These are phyloP conservation scores for Lasiodiplodia hormozganensis DNA, from an alignment of 2,329 filamentous ascomycete species.

Conservation along the genomic window DNA sequence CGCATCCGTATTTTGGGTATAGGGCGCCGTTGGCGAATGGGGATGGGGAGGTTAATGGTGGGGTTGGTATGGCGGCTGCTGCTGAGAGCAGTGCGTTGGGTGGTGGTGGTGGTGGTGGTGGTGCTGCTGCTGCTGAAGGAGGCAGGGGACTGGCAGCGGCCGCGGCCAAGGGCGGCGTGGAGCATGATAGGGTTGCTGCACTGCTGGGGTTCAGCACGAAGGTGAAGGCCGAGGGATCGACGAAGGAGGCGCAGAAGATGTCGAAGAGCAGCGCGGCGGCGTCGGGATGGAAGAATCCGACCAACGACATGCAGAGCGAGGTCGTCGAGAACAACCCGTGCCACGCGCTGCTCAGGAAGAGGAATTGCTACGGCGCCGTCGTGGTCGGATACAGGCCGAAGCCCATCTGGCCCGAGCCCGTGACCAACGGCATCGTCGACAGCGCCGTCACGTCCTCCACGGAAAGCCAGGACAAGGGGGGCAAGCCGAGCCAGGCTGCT, in stretches of 20 bases:
- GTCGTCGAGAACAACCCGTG: not conserved
- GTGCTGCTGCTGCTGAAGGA: not conserved
- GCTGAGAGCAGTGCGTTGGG: too few relatives aligned
- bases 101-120: too few relatives aligned
- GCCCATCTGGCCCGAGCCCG: not conserved
- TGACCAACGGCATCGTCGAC: too few relatives aligned
- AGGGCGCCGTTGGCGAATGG: not conserved
- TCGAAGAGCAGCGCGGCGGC: not conserved
- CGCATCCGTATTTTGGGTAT: not conserved
- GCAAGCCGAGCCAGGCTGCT: not conserved
- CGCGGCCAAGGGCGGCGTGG: not conserved
- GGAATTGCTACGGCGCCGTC: constrained; percentile 13
- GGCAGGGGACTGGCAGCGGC: not conserved
- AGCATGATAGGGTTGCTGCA: not conserved
- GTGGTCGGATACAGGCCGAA: not conserved
- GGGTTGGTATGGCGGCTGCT: not conserved
- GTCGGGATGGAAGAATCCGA: constrained; percentile 1
- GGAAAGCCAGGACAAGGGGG: not conserved
- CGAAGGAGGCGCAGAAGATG: too few relatives aligned
- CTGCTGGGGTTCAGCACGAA: constrained; percentile 5
- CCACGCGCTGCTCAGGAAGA: not conserved
- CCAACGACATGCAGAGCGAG: not conserved
- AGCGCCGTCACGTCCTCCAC: not conserved
- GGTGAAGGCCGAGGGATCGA: not conserved
- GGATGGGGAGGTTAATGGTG: not conserved